These are phyloP conservation scores for Cryptococcus wingfieldii DNA, from an alignment of 1,284 basidiomycete genomes.

Conservation along the genomic window DNA sequence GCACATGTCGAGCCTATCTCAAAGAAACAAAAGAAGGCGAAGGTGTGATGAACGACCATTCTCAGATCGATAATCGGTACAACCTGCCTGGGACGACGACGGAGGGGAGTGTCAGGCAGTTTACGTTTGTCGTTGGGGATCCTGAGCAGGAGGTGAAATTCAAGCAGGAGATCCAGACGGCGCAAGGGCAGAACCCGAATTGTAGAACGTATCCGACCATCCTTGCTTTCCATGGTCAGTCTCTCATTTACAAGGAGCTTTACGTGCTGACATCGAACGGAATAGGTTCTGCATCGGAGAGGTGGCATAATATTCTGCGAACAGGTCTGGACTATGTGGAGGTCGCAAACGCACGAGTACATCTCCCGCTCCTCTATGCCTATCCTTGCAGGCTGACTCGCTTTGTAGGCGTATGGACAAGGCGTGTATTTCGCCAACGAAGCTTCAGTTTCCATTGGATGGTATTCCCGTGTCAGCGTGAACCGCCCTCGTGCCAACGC, in stretches of 20 bases:
- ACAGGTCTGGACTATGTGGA: conserved; percentile 24
- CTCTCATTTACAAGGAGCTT: background rate
- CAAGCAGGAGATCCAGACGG: conserved; percentile 17
- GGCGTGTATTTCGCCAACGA: conserved; percentile 30
- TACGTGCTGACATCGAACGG: background rate
- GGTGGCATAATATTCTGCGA: conserved; percentile 32
- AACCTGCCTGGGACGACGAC: background rate
- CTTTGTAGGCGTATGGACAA: conserved; percentile 16
- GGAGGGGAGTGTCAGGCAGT: conserved; percentile 15
- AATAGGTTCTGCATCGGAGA: conserved; percentile 16
- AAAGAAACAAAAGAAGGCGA: conserved; percentile 22
- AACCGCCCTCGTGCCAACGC: conserved; percentile 14
- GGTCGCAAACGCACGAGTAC: conserved; percentile 18
- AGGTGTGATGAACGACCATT: conserved; percentile 9
- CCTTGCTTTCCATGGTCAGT: conserved; percentile 26
- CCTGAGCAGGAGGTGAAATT: conserved; percentile 27
- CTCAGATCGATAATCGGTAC: no score
- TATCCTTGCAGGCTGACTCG: background rate
- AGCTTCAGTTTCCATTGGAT: conserved; percentile 11
- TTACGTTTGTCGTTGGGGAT: conserved; percentile 26
- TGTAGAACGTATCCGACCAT: conserved; percentile 19
- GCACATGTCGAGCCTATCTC: conserved; percentile 25
- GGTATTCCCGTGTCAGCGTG: conserved; percentile 3
- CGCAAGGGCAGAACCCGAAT: conserved; percentile 6
- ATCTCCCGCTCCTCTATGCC: background rate